Conservation (phyloP, 2,329 filamentous ascomycete species). For the Fusarium phyllophilum region DNA sequence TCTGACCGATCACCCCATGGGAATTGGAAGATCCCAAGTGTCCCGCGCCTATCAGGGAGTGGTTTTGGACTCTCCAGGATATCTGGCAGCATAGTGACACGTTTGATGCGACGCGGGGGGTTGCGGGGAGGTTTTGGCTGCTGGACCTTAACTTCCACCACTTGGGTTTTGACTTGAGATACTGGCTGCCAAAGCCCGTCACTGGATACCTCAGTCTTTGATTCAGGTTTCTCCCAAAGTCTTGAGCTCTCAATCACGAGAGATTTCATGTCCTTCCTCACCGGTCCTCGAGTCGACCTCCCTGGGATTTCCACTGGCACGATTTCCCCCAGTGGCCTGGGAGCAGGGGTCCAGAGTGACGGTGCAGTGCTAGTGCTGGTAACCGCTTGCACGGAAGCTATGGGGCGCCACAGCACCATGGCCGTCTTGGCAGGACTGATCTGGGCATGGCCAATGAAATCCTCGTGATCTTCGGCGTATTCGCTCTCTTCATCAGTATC, state of each 20-base stretch:
- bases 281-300: conserved; percentile 1
- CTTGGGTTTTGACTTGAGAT: conserved; percentile 18
- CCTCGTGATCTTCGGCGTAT: conserved; percentile 43
- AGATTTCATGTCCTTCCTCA: conserved; percentile 22
- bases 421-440: conserved; percentile 29
- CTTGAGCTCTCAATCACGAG: conserved; percentile 38
- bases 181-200: conserved; percentile 36
- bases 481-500: conserved; percentile 60
- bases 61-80: conserved; percentile 71
- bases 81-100: conserved; percentile 69
- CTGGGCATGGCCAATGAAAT: conserved; percentile 23
- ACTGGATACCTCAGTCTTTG: conserved; percentile 3
- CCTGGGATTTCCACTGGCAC: conserved; percentile 16
- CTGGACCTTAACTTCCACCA: conserved; percentile 28
- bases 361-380: conserved; percentile 6
- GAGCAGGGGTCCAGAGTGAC: conserved; percentile 39
- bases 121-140: conserved; percentile 62
- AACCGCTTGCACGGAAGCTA: conserved; percentile 20
- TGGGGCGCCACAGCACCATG: conserved; percentile 37
- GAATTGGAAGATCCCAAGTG: conserved; percentile 73
- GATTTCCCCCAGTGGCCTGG: conserved; percentile 19
- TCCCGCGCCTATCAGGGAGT: conserved; percentile 66
- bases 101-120: conserved; percentile 65
- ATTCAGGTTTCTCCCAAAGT: conserved; percentile 34
- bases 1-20: conserved; percentile 73